phyloP scores from a whole-genome alignment of 2,329 filamentous ascomycete genomes.

The Zasmidium citrigriseum region DNA sequence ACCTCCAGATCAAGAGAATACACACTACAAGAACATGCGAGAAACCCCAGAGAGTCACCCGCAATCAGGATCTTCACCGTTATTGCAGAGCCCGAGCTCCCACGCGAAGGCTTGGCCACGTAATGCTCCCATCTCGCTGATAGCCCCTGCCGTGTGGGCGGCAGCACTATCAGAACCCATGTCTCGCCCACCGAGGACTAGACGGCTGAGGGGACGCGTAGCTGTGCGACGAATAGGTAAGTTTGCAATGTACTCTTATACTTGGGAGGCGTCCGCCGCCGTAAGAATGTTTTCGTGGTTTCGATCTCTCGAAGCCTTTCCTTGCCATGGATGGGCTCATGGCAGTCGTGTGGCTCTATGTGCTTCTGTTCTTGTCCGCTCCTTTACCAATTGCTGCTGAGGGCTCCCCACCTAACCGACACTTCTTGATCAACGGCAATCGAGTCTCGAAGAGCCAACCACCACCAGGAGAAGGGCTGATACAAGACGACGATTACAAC shows the following conservation, averaged over 20 bases:
- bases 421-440: neutral
- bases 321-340: neutral
- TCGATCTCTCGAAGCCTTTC: neutral
- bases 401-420: neutral
- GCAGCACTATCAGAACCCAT: neutral
- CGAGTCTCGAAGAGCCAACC: conserved; percentile 2
- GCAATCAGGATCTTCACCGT: neutral
- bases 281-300: neutral
- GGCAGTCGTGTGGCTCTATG: neutral
- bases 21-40: neutral
- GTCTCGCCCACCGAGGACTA: neutral
- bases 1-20: no score
- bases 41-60: neutral
- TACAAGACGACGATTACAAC: conserved; percentile 32
- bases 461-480: conserved; percentile 17
- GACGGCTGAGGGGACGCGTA: neutral
- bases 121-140: neutral
- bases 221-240: neutral
- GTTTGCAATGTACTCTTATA: conserved; percentile 6
- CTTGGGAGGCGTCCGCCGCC: neutral
- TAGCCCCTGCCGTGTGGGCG: neutral
- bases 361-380: neutral
- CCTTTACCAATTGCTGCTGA: neutral
- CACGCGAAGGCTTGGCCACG: neutral
- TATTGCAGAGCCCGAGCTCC: neutral